Conservation (phyloP, 179 eudicot genomes). For the Nepenthes alata region DNA sequence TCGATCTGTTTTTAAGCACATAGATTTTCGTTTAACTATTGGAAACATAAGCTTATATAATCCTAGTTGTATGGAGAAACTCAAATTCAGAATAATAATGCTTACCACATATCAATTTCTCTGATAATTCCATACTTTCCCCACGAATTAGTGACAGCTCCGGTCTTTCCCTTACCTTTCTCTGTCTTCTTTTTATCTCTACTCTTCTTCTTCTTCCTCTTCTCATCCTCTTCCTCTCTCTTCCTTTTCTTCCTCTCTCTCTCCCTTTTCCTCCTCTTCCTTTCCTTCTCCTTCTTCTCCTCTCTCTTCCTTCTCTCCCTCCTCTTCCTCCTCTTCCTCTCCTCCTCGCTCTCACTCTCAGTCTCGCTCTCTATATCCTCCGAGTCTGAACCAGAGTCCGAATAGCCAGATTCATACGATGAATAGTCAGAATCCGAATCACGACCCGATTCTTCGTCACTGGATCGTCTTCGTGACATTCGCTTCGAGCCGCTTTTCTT, state of each 20-base stretch:
- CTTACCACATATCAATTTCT: slow-evolving; percentile 92
- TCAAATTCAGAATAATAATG: not conserved
- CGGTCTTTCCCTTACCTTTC: slow-evolving; percentile 46
- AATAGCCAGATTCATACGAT: slow-evolving; percentile 8
- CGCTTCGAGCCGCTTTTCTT: slow-evolving; percentile 16
- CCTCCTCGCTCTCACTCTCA: slow-evolving; percentile 27
- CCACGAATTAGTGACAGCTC: slow-evolving; percentile 75
- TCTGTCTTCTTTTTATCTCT: slow-evolving; percentile 29
- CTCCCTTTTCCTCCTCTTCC: slow-evolving; percentile 18
- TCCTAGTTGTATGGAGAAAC: no score
- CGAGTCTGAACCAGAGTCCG: slow-evolving; percentile 35
- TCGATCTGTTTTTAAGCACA: no score
- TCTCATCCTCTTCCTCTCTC: slow-evolving; percentile 14
- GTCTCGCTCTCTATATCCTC: slow-evolving; percentile 10
- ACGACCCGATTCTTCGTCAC: slow-evolving; percentile 19
- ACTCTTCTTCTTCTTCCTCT: slow-evolving; percentile 16
- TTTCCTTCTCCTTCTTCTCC: slow-evolving; percentile 15
- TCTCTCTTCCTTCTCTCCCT: slow-evolving; percentile 13
- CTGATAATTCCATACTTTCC: slow-evolving; percentile 78
- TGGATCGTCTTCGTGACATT: slow-evolving; percentile 23
- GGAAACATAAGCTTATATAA: no score
- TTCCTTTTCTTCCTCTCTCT: slow-evolving; percentile 19
- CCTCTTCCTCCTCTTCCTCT: slow-evolving; percentile 25
- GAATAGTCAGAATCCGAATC: slow-evolving; percentile 10
- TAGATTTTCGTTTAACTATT: no score